Evolutionary conservation across 495 filamentous ascomycete genomes (phyloP), one percentile per base, ranked within the genome.

Genomic region (Neurospora pannonica): DNA sequence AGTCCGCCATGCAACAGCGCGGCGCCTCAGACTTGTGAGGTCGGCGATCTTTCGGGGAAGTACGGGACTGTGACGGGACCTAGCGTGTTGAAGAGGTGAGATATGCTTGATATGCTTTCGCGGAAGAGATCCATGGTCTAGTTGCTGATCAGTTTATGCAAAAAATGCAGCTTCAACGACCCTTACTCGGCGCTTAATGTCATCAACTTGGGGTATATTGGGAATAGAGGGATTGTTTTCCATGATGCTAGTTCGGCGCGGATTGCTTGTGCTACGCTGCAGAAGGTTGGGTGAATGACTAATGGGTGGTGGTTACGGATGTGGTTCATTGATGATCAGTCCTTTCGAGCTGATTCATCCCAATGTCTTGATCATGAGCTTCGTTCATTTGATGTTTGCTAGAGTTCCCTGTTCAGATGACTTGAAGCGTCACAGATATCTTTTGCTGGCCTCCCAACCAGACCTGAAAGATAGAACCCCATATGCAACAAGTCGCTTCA

Each of bases 21-120:
- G 15, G 77, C 83, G 70, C 92, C 93, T 3, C 76, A 89, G 75
- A 91, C 88, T 0, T 97, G 94, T 82, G 89, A 96, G 82, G 89
- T 93, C 31, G 94, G 94, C 67, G 94, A 97, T 82, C 80, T 96
- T 54, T 87, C 89, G 60, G 94, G 94, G 73, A 97, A 97, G 84
- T 89, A 95, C 74, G 92, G 91, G 48, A 87, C 87, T 70, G 88
- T 93, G 75, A 82, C 81, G 2, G 80, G 86, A 36, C 81, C 84
- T 21, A 70, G 34, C 31, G 81, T 79, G 46, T 60, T 75, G 6
- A 89, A 83, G 81, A 77, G 72, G 37, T 80, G 54, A 78, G 40
- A 40, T 17, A 38, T 36, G 36, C 6, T 36, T 36, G 36, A 36
- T 36, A 36, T 6, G 36, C 36, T 36, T 36, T 36, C 36, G 6